Base-by-base conservation (phyloP, 176 grass and related monocot species). In the Eragrostis curvula region DNA sequence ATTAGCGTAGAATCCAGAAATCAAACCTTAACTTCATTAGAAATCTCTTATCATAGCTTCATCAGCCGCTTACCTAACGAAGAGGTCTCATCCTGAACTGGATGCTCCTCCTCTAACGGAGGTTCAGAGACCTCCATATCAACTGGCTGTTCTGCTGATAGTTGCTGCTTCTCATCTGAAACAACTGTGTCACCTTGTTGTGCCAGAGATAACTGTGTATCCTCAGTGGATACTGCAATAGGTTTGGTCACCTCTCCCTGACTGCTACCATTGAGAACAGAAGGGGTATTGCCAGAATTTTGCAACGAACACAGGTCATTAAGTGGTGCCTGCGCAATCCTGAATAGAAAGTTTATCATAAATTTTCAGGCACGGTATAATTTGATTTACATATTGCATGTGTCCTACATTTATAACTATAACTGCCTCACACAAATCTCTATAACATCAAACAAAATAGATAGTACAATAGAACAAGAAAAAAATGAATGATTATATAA, bases 241-340 rank as follows among this genome's bases (percentile, higher is more conserved):
- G 79, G n/a, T 40, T 86, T 23, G 0, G n/a, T 27, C 2, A 6
- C 25, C 12, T 66, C 40, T 25, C 55, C 68, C 41, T 81, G 66
- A 76, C 23, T 10, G 17, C 68, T 73, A 78, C 79, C 79, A 81
- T 65, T 70, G 21, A 73, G 28, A 82, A 82, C 71, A 28, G 62
- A 66, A 73, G 80, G 21, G 9, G 61, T 85, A 72, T 79, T 43
- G 17, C 64, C 66, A 74, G 78, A 51, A 57, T 66, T 88, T 84
- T 89, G 74, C 69, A 82, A 83, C 43, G 86, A 69, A 50, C 80
- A 91, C 43, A 96, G 79, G 40, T 90, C 72, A 39, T 73, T 78
- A 82, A 98, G 85, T 68, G 85, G 83, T 65, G 85, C 87, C 80
- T 92, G 93, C 66, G 93, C 85, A 87, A 99, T 85, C 91, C 96